Conservation (phyloP, 2,329 filamentous ascomycete species). For the Xylariaceae sp. region DNA sequence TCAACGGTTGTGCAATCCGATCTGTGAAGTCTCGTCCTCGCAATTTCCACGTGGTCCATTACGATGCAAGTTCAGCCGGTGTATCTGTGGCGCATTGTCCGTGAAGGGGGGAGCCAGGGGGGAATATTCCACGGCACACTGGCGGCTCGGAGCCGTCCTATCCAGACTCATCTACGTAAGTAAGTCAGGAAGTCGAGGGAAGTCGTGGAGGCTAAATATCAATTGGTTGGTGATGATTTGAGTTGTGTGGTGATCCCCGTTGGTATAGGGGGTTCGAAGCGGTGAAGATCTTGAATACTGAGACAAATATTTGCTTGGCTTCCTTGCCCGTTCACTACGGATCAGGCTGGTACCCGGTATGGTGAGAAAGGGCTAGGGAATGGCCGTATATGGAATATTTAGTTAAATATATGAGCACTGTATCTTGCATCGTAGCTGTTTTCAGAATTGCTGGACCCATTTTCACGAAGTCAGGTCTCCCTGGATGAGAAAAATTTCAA, state of each 20-base stretch:
- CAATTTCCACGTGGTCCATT: not conserved
- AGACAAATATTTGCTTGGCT: not conserved
- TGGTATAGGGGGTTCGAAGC: not conserved
- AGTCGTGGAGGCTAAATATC: not conserved
- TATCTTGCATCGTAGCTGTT: not conserved
- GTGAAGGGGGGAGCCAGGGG: not conserved
- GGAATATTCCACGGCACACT: not conserved
- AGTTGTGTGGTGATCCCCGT: not conserved
- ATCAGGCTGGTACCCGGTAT: not conserved
- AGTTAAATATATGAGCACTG: not conserved
- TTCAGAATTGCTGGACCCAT: not conserved
- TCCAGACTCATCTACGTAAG: not conserved
- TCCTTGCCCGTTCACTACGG: not conserved
- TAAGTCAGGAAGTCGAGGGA: not conserved
- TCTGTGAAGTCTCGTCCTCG: not conserved
- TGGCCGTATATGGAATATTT: not conserved
- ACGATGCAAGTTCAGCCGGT: not conserved
- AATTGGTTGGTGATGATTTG: not conserved
- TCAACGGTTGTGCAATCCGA: not conserved
- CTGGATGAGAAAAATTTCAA: not conserved
- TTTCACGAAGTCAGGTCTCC: not conserved
- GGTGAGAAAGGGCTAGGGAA: not conserved
- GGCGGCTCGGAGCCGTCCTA: not conserved
- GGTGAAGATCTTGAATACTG: not conserved
- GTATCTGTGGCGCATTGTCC: not conserved